A percentile compares a stretch with the other conserved stretches of the same genome.
These are phyloP conservation scores for Sporothrix dimorphospora DNA, from an alignment of 2,329 filamentous ascomycete genomes.

Conservation along the genomic window DNA sequence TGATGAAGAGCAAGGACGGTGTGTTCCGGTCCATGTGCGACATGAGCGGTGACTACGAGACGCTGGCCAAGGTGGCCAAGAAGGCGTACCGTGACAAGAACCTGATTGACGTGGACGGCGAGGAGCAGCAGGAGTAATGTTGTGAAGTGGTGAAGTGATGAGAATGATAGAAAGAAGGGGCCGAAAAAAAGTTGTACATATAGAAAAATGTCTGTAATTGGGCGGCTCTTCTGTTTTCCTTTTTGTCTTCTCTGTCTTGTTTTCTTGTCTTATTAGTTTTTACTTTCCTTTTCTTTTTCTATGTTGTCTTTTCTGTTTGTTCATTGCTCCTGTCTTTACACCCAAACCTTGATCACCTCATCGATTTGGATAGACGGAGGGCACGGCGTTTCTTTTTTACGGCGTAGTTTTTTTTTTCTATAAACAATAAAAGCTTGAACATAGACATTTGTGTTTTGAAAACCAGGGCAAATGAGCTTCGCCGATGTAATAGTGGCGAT, in stretches of 20 bases:
- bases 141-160: not conserved
- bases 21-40: constrained; percentile 67
- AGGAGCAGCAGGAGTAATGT: constrained; percentile 8
- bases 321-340: constrained; percentile 7
- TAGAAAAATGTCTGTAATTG: constrained; percentile 8
- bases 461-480: no score
- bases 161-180: not conserved
- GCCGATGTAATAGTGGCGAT: no score
- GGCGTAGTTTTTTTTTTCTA: not conserved
- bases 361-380: constrained; percentile 5
- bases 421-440: not conserved
- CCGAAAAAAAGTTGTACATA: constrained; percentile 3
- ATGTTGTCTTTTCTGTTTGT: not conserved
- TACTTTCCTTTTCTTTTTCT: not conserved
- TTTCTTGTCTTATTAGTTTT: not conserved
- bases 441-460: no score
- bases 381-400: not conserved
- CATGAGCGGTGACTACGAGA: constrained; percentile 61
- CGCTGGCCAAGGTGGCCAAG: constrained; percentile 57
- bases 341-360: not conserved
- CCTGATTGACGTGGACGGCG: constrained; percentile 25
- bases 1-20: constrained; percentile 72
- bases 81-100: constrained; percentile 48
- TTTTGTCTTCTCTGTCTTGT: not conserved
- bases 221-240: not conserved